A percentile compares a stretch with the other conserved stretches of the same genome.
These are phyloP conservation scores for Globisporangium recalcitrans DNA, from an alignment of 352 stramenopile genomes.

Conservation along the genomic window DNA sequence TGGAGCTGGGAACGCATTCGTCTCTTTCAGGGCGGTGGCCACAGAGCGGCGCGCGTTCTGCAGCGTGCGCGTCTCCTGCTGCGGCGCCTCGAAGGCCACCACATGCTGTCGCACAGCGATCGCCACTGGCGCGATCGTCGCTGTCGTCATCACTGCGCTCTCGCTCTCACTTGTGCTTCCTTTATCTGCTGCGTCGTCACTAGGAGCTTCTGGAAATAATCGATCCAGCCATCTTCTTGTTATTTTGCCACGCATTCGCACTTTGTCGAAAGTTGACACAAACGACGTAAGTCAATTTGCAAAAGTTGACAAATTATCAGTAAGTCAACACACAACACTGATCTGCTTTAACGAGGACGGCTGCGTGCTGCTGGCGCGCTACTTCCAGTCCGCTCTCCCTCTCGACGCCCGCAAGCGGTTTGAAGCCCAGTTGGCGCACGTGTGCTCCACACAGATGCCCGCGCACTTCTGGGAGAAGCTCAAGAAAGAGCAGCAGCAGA, in stretches of 20 bases:
- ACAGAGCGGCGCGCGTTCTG: not conserved
- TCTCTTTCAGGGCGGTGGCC: not conserved
- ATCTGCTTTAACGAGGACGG: constrained; percentile 60
- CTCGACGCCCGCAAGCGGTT: constrained; percentile 14
- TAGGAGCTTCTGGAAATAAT: not conserved
- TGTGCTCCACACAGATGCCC: constrained; percentile 30
- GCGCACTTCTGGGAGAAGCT: constrained; percentile 26
- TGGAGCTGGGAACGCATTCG: not conserved
- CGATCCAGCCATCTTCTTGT: not conserved
- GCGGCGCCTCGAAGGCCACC: constrained; percentile 9
- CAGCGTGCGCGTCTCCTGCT: constrained; percentile 1
- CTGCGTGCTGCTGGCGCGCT: constrained; percentile 61
- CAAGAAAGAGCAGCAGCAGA: too few relatives aligned
- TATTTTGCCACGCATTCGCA: too few relatives aligned
- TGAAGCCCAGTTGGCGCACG: constrained; percentile 43
- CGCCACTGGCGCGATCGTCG: not conserved
- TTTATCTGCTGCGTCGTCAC: not conserved
- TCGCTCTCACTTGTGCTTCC: not conserved
- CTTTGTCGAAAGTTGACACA: not conserved
- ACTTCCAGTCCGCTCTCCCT: constrained; percentile 28
- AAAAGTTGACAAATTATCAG: too few relatives aligned
- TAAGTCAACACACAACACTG: constrained; percentile 26
- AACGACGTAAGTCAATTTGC: too few relatives aligned
- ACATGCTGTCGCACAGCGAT: constrained; percentile 7
- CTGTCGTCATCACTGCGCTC: not conserved